Percentiles rank a stretch among this genome's conserved stretches.
Conservation (phyloP, 2,329 filamentous ascomycete species). For the Endothia cerciana region DNA sequence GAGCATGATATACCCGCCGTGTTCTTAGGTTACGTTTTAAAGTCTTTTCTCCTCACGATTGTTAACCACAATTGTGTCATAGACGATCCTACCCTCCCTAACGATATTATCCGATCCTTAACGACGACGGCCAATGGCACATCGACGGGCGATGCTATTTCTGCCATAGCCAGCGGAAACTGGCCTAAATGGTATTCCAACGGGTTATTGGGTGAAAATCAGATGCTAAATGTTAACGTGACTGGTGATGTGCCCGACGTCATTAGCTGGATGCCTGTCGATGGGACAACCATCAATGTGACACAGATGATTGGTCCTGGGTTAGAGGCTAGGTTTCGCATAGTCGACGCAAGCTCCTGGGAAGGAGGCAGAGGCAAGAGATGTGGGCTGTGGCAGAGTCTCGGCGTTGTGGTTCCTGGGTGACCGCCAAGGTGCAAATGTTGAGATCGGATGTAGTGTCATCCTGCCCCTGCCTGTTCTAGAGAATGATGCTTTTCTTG, state of each 20-base stretch:
- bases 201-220: neutral
- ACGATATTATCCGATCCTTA: neutral
- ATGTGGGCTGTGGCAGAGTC: slow-evolving; percentile 45
- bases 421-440: neutral
- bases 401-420: slow-evolving; percentile 19
- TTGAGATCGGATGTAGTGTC: neutral
- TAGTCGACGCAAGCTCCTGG: slow-evolving; percentile 48
- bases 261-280: slow-evolving; percentile 17
- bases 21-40: neutral
- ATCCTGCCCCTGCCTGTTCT: neutral
- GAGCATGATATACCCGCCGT: neutral
- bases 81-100: slow-evolving; percentile 40
- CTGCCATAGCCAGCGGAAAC: slow-evolving; percentile 12
- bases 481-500: neutral
- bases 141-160: slow-evolving; percentile 22
- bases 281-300: slow-evolving; percentile 37
- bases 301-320: slow-evolving; percentile 17
- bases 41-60: neutral
- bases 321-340: slow-evolving; percentile 33
- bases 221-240: slow-evolving; percentile 33
- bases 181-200: slow-evolving; percentile 27
- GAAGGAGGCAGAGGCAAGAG: slow-evolving; percentile 46
- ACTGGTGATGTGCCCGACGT: slow-evolving; percentile 30
- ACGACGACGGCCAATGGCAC: slow-evolving; percentile 5
- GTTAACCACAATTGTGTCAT: neutral